Evolutionary conservation across 2,329 filamentous ascomycete genomes (phyloP).

Genomic region (Zymoseptoria passerinii): DNA sequence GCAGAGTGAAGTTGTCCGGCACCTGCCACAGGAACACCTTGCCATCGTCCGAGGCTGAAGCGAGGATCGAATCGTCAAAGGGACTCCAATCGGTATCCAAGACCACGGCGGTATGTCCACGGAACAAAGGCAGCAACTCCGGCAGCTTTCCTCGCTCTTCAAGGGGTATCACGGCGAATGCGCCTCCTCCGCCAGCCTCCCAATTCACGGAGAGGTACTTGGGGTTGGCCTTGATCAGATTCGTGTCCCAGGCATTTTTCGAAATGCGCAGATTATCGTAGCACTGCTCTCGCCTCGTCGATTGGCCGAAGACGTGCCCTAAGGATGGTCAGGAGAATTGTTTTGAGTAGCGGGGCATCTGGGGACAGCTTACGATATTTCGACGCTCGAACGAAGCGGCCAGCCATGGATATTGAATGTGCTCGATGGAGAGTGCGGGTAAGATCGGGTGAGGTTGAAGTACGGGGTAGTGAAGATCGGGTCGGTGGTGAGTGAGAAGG

Average conservation of each 20-base stretch:
- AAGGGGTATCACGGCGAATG: conserved; percentile 90
- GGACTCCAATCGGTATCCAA: conserved; percentile 98
- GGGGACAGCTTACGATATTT: conserved; percentile 55
- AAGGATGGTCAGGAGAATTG: conserved; percentile 15
- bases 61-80: conserved; percentile 87
- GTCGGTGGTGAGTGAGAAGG: neutral
- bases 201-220: conserved; percentile 97
- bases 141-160: conserved; percentile 84
- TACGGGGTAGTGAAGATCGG: neutral
- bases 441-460: neutral
- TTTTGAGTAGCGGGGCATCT: neutral
- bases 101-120: conserved; percentile 90
- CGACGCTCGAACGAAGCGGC: conserved; percentile 64
- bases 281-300: conserved; percentile 93
- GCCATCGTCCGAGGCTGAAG: conserved; percentile 91
- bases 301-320: conserved; percentile 98
- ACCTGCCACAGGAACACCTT: conserved; percentile 97
- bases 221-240: conserved; percentile 95
- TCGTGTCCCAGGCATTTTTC: conserved; percentile 98
- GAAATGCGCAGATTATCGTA: conserved; percentile 98
- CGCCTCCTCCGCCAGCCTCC: conserved; percentile 91
- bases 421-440: neutral
- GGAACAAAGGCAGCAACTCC: conserved; percentile 87
- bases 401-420: conserved; percentile 47
- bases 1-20: conserved; percentile 74